These are phyloP conservation scores for Epichloe gansuensis DNA, from an alignment of 2,329 filamentous ascomycete genomes.

Conservation along the genomic window DNA sequence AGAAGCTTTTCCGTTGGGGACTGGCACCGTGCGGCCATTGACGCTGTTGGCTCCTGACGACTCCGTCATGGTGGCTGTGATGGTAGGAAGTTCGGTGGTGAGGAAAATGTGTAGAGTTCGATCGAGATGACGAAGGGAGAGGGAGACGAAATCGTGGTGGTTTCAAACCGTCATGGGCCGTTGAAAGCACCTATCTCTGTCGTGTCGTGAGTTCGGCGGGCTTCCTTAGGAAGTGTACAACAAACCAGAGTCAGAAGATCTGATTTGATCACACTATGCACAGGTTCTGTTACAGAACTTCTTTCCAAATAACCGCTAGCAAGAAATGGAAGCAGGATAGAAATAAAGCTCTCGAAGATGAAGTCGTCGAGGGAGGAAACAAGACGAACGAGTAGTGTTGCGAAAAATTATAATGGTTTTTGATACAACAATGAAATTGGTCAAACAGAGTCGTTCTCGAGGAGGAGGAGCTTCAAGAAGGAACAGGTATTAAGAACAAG, in stretches of 20 bases:
- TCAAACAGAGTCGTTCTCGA: slow-evolving; percentile 3
- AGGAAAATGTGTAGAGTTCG: neutral
- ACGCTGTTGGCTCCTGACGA: slow-evolving; percentile 25
- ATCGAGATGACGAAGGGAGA: neutral
- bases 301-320: slow-evolving; percentile 1
- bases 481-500: neutral
- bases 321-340: neutral
- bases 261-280: neutral
- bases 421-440: neutral
- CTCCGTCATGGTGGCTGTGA: slow-evolving; percentile 32
- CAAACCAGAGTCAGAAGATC: neutral
- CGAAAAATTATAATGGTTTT: neutral
- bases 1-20: slow-evolving; percentile 46
- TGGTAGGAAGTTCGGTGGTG: neutral
- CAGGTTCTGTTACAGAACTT: slow-evolving; percentile 3
- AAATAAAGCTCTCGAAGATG: neutral
- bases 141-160: neutral
- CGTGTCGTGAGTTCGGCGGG: slow-evolving; percentile 1
- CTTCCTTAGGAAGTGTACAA: neutral
- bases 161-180: slow-evolving; percentile 3
- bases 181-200: neutral
- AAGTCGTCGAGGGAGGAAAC: slow-evolving; percentile 4
- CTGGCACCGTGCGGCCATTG: slow-evolving; percentile 37
- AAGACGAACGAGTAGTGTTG: slow-evolving; percentile 3
- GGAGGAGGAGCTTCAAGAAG: slow-evolving; percentile 6